A percentile compares a stretch with the other conserved stretches of the same genome.
These are phyloP conservation scores for Calonectria pseudoturangicola DNA, from an alignment of 2,329 filamentous ascomycete species.

Conservation along the genomic window DNA sequence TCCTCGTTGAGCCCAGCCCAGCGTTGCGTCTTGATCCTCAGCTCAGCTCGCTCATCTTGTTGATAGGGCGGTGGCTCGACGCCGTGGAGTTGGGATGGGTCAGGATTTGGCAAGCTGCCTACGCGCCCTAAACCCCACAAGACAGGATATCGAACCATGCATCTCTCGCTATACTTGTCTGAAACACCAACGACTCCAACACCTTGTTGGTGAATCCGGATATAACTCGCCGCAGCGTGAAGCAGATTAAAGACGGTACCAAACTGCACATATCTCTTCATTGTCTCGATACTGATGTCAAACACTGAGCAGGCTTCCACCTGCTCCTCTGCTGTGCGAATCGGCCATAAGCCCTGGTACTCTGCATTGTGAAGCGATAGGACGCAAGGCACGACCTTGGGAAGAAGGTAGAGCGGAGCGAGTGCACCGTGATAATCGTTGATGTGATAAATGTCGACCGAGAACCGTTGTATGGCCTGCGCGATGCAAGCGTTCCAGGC, in stretches of 20 bases:
- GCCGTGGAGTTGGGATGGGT: not conserved
- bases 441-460: not conserved
- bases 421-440: conserved; percentile 14
- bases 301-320: not conserved
- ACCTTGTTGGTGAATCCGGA: not conserved
- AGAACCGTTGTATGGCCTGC: not conserved
- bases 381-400: not conserved
- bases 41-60: not conserved
- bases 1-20: not conserved
- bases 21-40: conserved; percentile 13
- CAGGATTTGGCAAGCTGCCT: not conserved
- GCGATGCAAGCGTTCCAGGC: conserved; percentile 9
- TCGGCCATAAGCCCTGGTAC: conserved; percentile 10
- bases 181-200: not conserved
- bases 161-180: conserved; percentile 14
- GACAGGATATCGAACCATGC: conserved; percentile 10
- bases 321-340: not conserved
- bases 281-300: not conserved
- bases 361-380: conserved; percentile 8
- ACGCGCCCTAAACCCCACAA: conserved; percentile 1
- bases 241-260: conserved; percentile 11
- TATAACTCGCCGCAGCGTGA: not conserved
- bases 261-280: conserved; percentile 1
- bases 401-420: not conserved
- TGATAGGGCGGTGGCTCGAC: not conserved